Percentiles rank a stretch among this genome's conserved stretches.
Evolutionary conservation across 495 filamentous ascomycete genomes (phyloP).

Genomic region (Chaetomium fimeti): DNA sequence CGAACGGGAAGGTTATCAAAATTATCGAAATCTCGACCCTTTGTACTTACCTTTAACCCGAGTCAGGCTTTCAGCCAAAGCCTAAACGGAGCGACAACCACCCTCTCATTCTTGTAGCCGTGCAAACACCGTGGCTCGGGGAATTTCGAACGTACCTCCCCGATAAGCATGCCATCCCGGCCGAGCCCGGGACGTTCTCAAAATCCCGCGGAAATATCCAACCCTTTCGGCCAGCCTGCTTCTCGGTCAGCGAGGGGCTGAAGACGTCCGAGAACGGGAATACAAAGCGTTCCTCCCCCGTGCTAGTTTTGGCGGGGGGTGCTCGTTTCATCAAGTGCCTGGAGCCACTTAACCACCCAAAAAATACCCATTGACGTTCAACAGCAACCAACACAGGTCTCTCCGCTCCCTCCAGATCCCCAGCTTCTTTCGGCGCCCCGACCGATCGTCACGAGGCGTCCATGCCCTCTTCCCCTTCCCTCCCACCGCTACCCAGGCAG

Average conservation of each 20-base stretch:
- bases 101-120: too few relatives aligned
- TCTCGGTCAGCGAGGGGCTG: background rate
- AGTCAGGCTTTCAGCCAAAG: too few relatives aligned
- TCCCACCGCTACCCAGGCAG: background rate
- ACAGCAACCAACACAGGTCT: background rate
- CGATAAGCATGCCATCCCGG: background rate
- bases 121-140: too few relatives aligned
- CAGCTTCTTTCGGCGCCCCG: background rate
- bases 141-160: background rate
- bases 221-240: background rate
- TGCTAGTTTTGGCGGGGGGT: background rate
- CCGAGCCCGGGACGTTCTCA: background rate
- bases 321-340: background rate
- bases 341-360: background rate
- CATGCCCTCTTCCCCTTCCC: background rate
- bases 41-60: too few relatives aligned
- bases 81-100: too few relatives aligned
- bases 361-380: background rate
- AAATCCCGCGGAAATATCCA: background rate
- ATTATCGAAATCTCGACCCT: too few relatives aligned
- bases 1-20: too few relatives aligned
- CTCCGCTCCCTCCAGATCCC: background rate
- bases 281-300: background rate
- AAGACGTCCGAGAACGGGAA: background rate
- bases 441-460: background rate